Percentiles rank a stretch among this genome's conserved stretches.
phyloP scores from a whole-genome alignment of 1,284 basidiomycete genomes.

The Trichosporon ovoides region DNA sequence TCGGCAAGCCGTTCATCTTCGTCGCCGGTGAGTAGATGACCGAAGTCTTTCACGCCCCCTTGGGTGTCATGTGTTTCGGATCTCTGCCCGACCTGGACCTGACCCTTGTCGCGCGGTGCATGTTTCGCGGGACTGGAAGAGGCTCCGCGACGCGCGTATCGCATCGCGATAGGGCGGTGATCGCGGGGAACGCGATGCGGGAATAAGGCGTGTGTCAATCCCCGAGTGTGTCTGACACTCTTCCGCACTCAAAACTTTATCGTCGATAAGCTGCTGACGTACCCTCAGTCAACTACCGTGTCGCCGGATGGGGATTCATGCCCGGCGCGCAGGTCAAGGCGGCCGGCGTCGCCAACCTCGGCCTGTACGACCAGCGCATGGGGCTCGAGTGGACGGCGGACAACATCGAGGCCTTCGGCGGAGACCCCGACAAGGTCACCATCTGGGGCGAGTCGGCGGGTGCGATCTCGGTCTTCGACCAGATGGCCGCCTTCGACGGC shows the following conservation, averaged over 20 bases:
- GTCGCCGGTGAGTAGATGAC: slow-evolving; percentile 49
- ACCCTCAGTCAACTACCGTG: slow-evolving; percentile 55
- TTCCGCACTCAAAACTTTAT: no score
- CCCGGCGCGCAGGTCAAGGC: slow-evolving; percentile 53
- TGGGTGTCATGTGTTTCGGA: no score
- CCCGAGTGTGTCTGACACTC: no score
- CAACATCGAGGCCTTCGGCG: slow-evolving; percentile 42
- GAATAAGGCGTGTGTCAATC: no score
- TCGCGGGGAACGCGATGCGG: no score
- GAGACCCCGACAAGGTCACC: slow-evolving; percentile 41
- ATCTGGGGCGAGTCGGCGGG: slow-evolving; percentile 61
- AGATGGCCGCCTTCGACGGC: slow-evolving; percentile 57
- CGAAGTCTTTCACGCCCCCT: no score
- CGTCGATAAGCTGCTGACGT: neutral
- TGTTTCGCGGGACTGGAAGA: no score
- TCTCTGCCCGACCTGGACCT: no score
- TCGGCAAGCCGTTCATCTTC: slow-evolving; percentile 52
- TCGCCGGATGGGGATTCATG: slow-evolving; percentile 47
- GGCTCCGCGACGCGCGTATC: no score
- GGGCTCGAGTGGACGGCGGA: slow-evolving; percentile 41
- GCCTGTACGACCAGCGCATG: slow-evolving; percentile 47
- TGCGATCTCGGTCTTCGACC: slow-evolving; percentile 35
- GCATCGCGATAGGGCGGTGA: no score
- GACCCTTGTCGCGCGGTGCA: no score
- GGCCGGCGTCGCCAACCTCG: slow-evolving; percentile 54